Percentiles rank a stretch among this genome's conserved stretches.
phyloP scores from a whole-genome alignment of 225 moss, liverwort and hornwort species.

The Anthoceros angustus region DNA sequence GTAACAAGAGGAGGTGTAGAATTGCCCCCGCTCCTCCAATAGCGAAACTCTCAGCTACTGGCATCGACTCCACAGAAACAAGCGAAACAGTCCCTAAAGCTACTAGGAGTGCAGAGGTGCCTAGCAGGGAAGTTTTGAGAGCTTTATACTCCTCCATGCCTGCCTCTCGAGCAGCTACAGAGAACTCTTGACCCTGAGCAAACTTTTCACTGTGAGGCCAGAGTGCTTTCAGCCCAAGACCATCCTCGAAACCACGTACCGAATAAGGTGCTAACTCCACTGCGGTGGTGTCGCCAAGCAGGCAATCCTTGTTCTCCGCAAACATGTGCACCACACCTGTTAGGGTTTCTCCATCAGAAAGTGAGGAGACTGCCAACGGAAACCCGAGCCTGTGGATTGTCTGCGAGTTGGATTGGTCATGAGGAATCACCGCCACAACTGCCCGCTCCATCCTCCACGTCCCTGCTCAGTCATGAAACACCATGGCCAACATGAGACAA shows the following conservation, averaged over 20 bases:
- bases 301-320: constrained; percentile 24
- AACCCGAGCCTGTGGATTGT: not conserved
- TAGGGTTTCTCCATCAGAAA: constrained; percentile 6
- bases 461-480: constrained; percentile 14
- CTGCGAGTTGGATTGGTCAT: constrained; percentile 8
- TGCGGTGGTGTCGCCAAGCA: constrained; percentile 49
- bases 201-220: constrained; percentile 6
- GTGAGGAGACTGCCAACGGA: constrained; percentile 6
- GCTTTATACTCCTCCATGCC: constrained; percentile 66
- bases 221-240: constrained; percentile 17
- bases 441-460: constrained; percentile 58
- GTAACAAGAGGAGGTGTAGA: constrained; percentile 49
- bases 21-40: constrained; percentile 58
- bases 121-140: constrained; percentile 51
- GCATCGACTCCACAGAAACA: constrained; percentile 28
- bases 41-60: constrained; percentile 55
- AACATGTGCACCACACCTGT: constrained; percentile 44
- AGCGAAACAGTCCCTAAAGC: constrained; percentile 47
- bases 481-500: not conserved
- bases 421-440: constrained; percentile 29
- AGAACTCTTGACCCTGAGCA: constrained; percentile 10
- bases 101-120: constrained; percentile 49
- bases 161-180: constrained; percentile 25
- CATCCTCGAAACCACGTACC: constrained; percentile 30
- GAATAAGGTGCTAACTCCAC: constrained; percentile 47